Conservation (phyloP, 805 yeast species). For the Starmerella davenportii region DNA sequence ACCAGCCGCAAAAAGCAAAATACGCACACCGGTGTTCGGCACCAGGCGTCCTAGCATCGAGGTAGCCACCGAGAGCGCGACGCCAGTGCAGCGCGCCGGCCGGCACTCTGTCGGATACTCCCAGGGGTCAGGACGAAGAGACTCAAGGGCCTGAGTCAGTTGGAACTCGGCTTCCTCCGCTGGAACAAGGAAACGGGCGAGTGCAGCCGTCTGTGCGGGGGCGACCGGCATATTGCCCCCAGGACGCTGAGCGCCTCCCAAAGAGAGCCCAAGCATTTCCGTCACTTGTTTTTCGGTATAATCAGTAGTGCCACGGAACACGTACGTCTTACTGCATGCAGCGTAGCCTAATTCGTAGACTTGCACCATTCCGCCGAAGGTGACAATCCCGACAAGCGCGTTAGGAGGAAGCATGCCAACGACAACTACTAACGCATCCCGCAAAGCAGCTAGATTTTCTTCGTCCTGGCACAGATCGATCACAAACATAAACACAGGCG, state of each 20-base stretch:
- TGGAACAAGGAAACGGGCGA: slow-evolving; percentile 54
- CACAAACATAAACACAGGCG: slow-evolving; percentile 73
- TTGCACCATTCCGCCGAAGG: slow-evolving; percentile 79
- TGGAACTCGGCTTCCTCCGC: slow-evolving; percentile 66
- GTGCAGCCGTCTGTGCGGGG: slow-evolving; percentile 25
- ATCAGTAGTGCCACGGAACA: slow-evolving; percentile 80
- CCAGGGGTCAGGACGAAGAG: slow-evolving; percentile 73
- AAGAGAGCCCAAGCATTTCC: slow-evolving; percentile 39
- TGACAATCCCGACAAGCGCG: slow-evolving; percentile 70
- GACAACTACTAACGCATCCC: slow-evolving; percentile 60
- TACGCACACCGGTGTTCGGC: slow-evolving; percentile 73
- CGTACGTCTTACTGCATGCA: slow-evolving; percentile 52
- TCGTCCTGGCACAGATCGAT: slow-evolving; percentile 81
- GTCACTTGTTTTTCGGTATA: slow-evolving; percentile 38
- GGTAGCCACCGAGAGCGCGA: slow-evolving; percentile 74
- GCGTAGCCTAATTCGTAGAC: slow-evolving; percentile 66
- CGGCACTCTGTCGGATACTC: slow-evolving; percentile 59
- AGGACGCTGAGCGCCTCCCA: slow-evolving; percentile 4
- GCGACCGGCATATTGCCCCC: slow-evolving; percentile 1
- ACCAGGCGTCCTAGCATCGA: slow-evolving; percentile 64
- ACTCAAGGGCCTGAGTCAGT: slow-evolving; percentile 61
- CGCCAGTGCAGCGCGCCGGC: slow-evolving; percentile 81
- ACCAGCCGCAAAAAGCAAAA: slow-evolving; percentile 83
- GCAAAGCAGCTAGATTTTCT: slow-evolving; percentile 68
- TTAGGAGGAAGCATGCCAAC: slow-evolving; percentile 74